Evolutionary conservation across 2,329 filamentous ascomycete genomes (phyloP).

Genomic region (Neurospora sp.): DNA sequence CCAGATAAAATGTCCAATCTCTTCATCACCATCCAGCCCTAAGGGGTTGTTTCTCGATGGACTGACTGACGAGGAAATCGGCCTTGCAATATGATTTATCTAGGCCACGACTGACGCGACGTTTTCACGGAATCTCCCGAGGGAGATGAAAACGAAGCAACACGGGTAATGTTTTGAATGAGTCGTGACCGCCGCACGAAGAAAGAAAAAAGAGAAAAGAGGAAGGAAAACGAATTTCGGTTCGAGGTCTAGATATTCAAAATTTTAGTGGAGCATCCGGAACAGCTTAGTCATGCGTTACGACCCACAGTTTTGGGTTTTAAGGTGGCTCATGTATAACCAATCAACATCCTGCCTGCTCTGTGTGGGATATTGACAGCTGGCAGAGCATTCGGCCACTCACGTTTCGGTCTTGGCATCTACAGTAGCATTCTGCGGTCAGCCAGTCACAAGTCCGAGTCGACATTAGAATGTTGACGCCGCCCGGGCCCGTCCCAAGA

Average conservation of each 20-base stretch:
- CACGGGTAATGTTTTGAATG: slow-evolving; percentile 56
- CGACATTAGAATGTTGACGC: background rate
- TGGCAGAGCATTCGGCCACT: background rate
- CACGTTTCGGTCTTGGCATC: background rate
- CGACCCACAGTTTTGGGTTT: background rate
- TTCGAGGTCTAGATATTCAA: slow-evolving; percentile 14
- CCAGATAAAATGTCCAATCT: slow-evolving; percentile 32
- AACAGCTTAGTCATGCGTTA: slow-evolving; percentile 9
- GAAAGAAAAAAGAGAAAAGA: slow-evolving; percentile 46
- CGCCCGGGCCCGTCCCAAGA: background rate
- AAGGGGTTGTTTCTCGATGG: slow-evolving; percentile 31
- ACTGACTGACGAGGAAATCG: slow-evolving; percentile 41
- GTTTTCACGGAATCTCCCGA: slow-evolving; percentile 45
- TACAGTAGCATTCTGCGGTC: background rate
- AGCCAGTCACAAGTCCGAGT: background rate
- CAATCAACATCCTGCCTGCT: background rate
- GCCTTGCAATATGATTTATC: slow-evolving; percentile 71
- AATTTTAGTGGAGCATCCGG: slow-evolving; percentile 12
- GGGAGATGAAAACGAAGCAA: slow-evolving; percentile 58
- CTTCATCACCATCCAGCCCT: slow-evolving; percentile 26
- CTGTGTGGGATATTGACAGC: background rate
- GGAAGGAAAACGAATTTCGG: slow-evolving; percentile 17
- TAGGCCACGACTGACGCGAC: slow-evolving; percentile 73
- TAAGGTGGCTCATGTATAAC: background rate
- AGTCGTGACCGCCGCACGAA: slow-evolving; percentile 74